Base-by-base conservation (phyloP, 495 filamentous ascomycete genomes). In the Sordaria brevicollis region DNA sequence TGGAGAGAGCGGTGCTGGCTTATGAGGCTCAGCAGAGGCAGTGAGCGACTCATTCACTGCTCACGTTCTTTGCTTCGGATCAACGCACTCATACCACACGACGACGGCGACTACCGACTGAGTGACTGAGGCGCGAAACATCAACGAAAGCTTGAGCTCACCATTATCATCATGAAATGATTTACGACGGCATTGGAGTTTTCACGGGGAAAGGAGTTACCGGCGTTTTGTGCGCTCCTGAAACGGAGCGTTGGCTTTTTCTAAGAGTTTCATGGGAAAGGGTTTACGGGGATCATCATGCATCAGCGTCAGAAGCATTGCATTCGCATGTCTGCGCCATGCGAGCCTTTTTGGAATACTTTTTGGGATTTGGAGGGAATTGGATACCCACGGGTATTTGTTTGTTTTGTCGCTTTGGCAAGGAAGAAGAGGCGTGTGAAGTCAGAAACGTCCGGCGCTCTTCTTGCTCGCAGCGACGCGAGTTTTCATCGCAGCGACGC, bases 1-100 rank as follows among this genome's bases (percentile, higher is more conserved):
- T 89, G 39, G 84, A 89, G 73, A 79, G 84, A 8, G 88, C 88
- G n/a, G 76, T 89, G 67, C 77, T 80, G n/a, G 79, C 81, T 7
- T 89, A 89, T 67, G 82, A 86, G 67, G 67, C 71, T 33, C 77
- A 76, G 57, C 70, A 71, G 72, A 70, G 75, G 70, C 36, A 25
- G 67, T 54, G 29, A 38, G 15, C 21, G 2, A n/a, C 49, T 57
- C 49, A 57, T 7, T 57, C 49, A 57, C 3, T 15, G 21, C 49
- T 29, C n/a, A n/a, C n/a, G 34, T 15, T 57, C 6, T 35, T 13
- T 49, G 67, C 15, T 19, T 7, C 25, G 25, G 21, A 54, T 8
- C 38, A n/a, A 36, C 7, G 3, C 19, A 25, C 19, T n/a, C 5
- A 29, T 35, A 17, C 13, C 10, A 34, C 41, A 67, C 19, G n/a